Evolutionary conservation across 1,139 yeast genomes (phyloP).

Genomic region (Taphrina wiesneri): DNA sequence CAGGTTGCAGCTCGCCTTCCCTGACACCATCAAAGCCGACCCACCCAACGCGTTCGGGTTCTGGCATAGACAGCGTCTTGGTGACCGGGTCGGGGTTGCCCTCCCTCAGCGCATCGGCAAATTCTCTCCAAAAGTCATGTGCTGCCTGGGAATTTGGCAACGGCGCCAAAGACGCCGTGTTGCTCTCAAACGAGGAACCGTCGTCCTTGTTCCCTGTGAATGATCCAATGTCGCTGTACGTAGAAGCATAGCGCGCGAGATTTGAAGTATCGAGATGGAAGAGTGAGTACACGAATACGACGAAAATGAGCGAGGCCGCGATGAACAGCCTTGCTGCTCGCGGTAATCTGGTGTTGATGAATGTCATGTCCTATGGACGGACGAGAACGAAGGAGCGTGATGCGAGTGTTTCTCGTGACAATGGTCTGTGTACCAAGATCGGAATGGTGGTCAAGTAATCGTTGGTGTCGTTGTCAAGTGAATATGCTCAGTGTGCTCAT

Average conservation of each 20-base stretch:
- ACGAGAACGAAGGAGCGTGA: not conserved
- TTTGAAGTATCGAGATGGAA: not conserved
- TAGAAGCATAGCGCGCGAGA: not conserved
- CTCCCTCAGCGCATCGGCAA: not conserved
- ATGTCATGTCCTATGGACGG: not conserved
- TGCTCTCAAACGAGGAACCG: not conserved
- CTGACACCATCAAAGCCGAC: not conserved
- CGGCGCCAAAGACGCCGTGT: not conserved
- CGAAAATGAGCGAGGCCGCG: not conserved
- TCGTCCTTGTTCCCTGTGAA: not conserved
- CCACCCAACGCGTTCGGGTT: not conserved
- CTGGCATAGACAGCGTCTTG: not conserved
- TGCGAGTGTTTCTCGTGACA: too few species aligned
- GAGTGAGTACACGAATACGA: not conserved
- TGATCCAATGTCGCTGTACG: not conserved
- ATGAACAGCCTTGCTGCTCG: conserved; percentile 1
- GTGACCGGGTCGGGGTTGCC: not conserved
- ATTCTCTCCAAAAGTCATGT: conserved; percentile 1
- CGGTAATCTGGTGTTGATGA: conserved; percentile 12
- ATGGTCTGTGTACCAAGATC: too few species aligned
- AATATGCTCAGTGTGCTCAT: too few species aligned
- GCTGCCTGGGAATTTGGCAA: not conserved
- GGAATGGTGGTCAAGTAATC: too few species aligned
- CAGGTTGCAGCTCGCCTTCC: conserved; percentile 1
- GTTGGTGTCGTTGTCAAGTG: too few species aligned